A percentile compares a stretch with the other conserved stretches of the same genome.
phyloP scores from a whole-genome alignment of 108 stramenopile species.

The Cylindrotheca fusiformis region DNA sequence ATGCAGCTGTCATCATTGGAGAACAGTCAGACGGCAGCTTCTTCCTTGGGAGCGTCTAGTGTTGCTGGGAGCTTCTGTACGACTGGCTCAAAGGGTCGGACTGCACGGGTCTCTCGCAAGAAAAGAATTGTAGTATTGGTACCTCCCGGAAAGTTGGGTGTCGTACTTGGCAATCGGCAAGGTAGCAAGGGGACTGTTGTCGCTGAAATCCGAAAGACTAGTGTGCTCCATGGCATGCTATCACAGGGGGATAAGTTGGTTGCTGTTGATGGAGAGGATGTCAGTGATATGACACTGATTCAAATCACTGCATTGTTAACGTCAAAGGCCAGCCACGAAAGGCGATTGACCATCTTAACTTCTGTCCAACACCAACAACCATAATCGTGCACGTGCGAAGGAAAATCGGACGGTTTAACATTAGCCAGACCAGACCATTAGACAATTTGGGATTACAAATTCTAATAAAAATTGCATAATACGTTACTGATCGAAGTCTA shows the following conservation, averaged over 20 bases:
- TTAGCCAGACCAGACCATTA: no score
- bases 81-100: slow-evolving; percentile 12
- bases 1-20: slow-evolving; percentile 33
- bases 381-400: no score
- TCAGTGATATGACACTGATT: slow-evolving; percentile 49
- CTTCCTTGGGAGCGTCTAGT: slow-evolving; percentile 23
- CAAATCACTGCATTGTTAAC: slow-evolving; percentile 66
- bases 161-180: slow-evolving; percentile 62
- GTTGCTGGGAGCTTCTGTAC: not conserved
- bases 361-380: slow-evolving; percentile 1
- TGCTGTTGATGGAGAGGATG: slow-evolving; percentile 53
- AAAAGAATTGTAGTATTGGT: slow-evolving; percentile 34
- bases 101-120: slow-evolving; percentile 1
- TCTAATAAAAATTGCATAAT: no score
- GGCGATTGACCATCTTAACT: slow-evolving; percentile 46
- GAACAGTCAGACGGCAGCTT: slow-evolving; percentile 8
- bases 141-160: slow-evolving; percentile 71
- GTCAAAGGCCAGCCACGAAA: slow-evolving; percentile 32
- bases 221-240: slow-evolving; percentile 28
- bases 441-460: no score
- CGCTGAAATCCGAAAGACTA: slow-evolving; percentile 29
- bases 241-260: slow-evolving; percentile 42
- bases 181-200: slow-evolving; percentile 50
- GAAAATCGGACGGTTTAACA: no score
- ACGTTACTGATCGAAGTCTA: not conserved